Conservation (phyloP, 352 stramenopile genomes). For the Pythium aphanidermatum region DNA sequence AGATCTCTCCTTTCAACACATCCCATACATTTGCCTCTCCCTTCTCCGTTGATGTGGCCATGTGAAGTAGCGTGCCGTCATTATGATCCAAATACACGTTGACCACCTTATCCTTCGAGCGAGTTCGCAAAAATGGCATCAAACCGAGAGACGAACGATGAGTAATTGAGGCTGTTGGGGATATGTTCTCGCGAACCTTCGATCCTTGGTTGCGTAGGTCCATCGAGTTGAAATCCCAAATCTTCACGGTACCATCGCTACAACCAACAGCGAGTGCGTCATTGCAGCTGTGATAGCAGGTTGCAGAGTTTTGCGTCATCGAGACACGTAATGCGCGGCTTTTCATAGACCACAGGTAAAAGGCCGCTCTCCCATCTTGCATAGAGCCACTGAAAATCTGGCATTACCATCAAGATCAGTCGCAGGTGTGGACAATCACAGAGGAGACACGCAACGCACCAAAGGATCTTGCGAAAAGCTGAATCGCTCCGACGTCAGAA, state of each 20-base stretch:
- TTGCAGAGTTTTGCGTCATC: constrained; percentile 57
- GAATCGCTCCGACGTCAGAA: constrained; percentile 61
- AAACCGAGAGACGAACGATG: constrained; percentile 76
- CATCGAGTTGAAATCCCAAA: constrained; percentile 75
- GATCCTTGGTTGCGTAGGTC: constrained; percentile 44
- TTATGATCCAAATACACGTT: constrained; percentile 80
- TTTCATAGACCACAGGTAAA: constrained; percentile 84
- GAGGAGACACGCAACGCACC: constrained; percentile 27
- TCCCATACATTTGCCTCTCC: constrained; percentile 86
- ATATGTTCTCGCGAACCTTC: constrained; percentile 38
- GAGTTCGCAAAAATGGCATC: constrained; percentile 78
- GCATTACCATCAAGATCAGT: constrained; percentile 5
- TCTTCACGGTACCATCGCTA: constrained; percentile 66
- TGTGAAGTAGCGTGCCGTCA: constrained; percentile 69
- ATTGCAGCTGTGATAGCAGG: constrained; percentile 78
- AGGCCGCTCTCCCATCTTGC: constrained; percentile 63
- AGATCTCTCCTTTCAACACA: constrained; percentile 77
- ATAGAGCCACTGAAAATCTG: constrained; percentile 74
- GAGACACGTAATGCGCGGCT: constrained; percentile 55
- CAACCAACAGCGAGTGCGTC: constrained; percentile 76
- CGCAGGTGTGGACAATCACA: not conserved
- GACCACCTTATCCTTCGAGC: constrained; percentile 70
- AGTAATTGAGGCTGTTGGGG: constrained; percentile 64
- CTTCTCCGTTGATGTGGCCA: constrained; percentile 82
- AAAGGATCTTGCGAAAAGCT: constrained; percentile 44